Base-by-base conservation (phyloP, 352 stramenopile genomes). In the Phytophthora vignae region DNA sequence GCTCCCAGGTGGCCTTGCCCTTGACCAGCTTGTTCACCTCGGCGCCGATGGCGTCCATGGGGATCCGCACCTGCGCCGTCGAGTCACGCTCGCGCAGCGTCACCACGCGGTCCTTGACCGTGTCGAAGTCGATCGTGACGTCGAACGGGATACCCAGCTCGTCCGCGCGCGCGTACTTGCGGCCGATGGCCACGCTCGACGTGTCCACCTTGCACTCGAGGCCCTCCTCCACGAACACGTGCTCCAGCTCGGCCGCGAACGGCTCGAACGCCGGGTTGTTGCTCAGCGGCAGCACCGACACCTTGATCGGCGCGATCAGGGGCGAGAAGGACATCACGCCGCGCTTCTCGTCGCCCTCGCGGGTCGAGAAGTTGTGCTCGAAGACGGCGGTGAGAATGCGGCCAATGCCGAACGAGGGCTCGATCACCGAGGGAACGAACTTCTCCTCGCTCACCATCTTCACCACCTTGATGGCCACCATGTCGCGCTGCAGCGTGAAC, bases 391-490 rank as follows among this genome's bases (percentile, higher is more conserved):
- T 99, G 36, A 99, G 80, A 65, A 99, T 94, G 61, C 98, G 96
- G 56, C 98, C 98, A 64, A 99, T 99, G 64, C 98, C 98, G 77
- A 99, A 99, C 27, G 97, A 99, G 22, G 98, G 98, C 84, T 99
- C 98, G 74, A 99, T 99, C 38, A 99, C 98, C 71, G 91, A 99
- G 53, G 98, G 98, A 70, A 98, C 98, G 74, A 99, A 99, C 83
- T 99, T 99, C 69, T 98, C 90, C 74, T 99, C 95, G 64, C 97
- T 94, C 57, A 99, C 93, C 81, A 93, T 98, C 78, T 98, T 97
- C 29, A 92, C 88, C 58, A 98, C 96, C 55, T 91, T 94, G 74
- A 98, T 98, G 11, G 84, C 88, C 40, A 99, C 77, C 96, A 99
- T 99, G 56, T 98, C 95, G 56, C 95, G 94, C 55, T 88, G 96